These are phyloP conservation scores for Colletotrichum trifolii DNA, from an alignment of 2,329 filamentous ascomycete genomes.

Conservation along the genomic window DNA sequence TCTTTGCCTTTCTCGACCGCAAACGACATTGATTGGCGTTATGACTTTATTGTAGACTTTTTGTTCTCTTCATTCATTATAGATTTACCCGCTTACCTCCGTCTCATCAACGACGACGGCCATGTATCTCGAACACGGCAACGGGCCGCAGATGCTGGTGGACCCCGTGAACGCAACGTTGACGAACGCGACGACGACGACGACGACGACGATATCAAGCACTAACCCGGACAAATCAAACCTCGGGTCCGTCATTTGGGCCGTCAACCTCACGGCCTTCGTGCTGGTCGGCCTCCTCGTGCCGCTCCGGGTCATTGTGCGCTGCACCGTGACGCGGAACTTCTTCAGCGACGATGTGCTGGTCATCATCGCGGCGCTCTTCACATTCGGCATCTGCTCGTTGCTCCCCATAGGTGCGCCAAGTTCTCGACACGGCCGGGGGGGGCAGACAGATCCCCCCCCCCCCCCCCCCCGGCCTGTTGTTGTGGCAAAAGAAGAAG, in stretches of 20 bases:
- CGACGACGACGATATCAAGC: background rate
- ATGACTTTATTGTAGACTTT: conserved; percentile 2
- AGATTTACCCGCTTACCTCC: background rate
- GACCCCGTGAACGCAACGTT: background rate
- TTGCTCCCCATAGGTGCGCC: conserved; percentile 22
- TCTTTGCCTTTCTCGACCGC: background rate
- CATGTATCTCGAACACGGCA: conserved; percentile 15
- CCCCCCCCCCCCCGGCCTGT: too few relatives aligned
- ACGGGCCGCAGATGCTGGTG: background rate
- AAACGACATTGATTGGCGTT: conserved; percentile 19
- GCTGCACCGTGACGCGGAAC: conserved; percentile 28
- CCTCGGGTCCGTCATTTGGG: conserved; percentile 28
- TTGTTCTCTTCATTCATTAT: background rate
- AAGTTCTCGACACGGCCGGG: too few relatives aligned
- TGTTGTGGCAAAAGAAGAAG: too few relatives aligned
- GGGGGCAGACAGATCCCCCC: too few relatives aligned
- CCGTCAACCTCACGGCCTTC: conserved; percentile 30
- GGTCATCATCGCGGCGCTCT: conserved; percentile 30
- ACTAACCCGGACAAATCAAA: background rate
- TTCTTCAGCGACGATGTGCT: conserved; percentile 35
- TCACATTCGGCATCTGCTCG: conserved; percentile 31
- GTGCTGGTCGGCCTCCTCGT: conserved; percentile 28
- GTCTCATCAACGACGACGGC: background rate
- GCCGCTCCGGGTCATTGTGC: conserved; percentile 23
- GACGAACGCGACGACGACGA: background rate